Evolutionary conservation across 768 basidiomycete species (phyloP).

Genomic region (Trametes cubensis): DNA sequence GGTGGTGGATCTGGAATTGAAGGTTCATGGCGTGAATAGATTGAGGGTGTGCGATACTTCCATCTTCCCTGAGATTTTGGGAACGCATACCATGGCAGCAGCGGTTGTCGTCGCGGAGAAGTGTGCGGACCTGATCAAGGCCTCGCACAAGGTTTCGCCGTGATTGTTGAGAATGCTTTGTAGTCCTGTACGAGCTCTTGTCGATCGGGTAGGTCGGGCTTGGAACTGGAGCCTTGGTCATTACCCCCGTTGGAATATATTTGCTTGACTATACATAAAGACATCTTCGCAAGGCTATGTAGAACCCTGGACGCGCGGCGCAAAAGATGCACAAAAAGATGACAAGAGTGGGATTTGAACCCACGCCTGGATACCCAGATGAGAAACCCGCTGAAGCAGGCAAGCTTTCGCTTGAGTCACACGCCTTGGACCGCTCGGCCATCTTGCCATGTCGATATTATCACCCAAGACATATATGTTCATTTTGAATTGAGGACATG

Average conservation of each 20-base stretch:
- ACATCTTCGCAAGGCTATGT: no score
- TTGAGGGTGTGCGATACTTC: constrained; percentile 38
- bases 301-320: no score
- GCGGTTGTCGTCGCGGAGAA: constrained; percentile 41
- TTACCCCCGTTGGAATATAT: no score
- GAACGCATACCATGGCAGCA: constrained; percentile 39
- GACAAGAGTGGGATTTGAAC: constrained; percentile 37
- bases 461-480: no score
- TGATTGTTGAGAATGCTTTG: no score
- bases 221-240: no score
- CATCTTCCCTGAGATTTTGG: constrained; percentile 34
- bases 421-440: constrained; percentile 68
- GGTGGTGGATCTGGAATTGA: constrained; percentile 46
- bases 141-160: no score
- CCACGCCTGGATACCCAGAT: constrained; percentile 36
- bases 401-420: constrained; percentile 55
- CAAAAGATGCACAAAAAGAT: not conserved
- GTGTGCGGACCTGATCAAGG: constrained; percentile 40
- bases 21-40: constrained; percentile 47
- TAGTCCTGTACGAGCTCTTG: no score
- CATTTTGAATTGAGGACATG: no score
- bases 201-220: no score
- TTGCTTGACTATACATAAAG: no score
- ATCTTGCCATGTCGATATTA: constrained; percentile 45
- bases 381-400: constrained; percentile 33